phyloP scores from a whole-genome alignment of 257 asterid genomes.

The Petunia axillaris region DNA sequence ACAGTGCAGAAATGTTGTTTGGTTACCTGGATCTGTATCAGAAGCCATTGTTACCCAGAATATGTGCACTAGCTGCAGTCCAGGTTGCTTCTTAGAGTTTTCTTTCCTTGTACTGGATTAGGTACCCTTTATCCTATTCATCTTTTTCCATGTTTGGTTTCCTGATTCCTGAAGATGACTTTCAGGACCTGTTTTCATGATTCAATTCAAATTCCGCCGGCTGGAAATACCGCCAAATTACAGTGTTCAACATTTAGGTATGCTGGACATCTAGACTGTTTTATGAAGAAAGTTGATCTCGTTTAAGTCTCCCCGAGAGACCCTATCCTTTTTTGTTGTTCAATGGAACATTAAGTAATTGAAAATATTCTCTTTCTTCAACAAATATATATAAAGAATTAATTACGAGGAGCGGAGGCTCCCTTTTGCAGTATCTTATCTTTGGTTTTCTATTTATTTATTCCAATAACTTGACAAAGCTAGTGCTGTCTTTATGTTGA shows the following conservation, averaged over 20 bases:
- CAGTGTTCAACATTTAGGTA: constrained; percentile 82
- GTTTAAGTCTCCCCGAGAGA: neutral
- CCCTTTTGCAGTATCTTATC: neutral
- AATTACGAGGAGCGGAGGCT: neutral
- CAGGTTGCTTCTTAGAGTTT: constrained; percentile 57
- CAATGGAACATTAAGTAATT: neutral
- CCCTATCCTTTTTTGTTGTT: neutral
- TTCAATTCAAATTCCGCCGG: constrained; percentile 91
- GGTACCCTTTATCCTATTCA: neutral
- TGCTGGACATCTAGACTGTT: constrained; percentile 31
- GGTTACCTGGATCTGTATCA: constrained; percentile 93
- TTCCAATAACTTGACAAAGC: neutral
- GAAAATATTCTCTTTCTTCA: neutral
- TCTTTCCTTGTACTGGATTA: constrained; percentile 18
- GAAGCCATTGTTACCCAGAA: constrained; percentile 77
- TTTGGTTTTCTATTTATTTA: neutral
- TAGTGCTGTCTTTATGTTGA: neutral
- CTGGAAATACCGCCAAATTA: constrained; percentile 91
- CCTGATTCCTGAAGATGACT: constrained; percentile 29
- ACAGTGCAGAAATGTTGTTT: constrained; percentile 91
- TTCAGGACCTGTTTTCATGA: constrained; percentile 83
- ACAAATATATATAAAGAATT: constrained; percentile 2
- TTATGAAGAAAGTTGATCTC: neutral
- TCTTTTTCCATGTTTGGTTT: constrained; percentile 29
- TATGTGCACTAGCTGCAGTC: constrained; percentile 72